These are phyloP conservation scores for Rhizophagus clarus DNA, from an alignment of 192 early-diverging fungal species.

Conservation along the genomic window DNA sequence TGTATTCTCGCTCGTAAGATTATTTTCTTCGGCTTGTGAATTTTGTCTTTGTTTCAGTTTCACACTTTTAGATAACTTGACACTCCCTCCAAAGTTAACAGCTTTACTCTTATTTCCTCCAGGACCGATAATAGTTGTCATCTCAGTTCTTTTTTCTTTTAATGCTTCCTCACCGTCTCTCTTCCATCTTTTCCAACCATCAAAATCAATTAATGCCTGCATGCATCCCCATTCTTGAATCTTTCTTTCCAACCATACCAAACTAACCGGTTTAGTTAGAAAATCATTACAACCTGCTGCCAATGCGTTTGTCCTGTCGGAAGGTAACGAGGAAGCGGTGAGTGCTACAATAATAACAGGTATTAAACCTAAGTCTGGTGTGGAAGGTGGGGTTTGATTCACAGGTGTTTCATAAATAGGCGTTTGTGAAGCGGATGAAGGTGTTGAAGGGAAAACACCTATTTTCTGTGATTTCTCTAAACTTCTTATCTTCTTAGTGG, in stretches of 20 bases:
- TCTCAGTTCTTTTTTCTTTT: conserved; percentile 26
- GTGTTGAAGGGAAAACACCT: conserved; percentile 54
- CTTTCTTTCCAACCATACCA: conserved; percentile 83
- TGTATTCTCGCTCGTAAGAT: neutral
- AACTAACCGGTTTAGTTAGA: conserved; percentile 82
- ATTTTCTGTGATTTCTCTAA: conserved; percentile 60
- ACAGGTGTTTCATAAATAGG: neutral
- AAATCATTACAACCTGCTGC: conserved; percentile 91
- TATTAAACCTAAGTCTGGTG: conserved; percentile 49
- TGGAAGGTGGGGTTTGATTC: neutral
- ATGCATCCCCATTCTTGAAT: conserved; percentile 93
- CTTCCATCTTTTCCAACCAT: conserved; percentile 66
- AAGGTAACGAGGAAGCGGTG: conserved; percentile 74
- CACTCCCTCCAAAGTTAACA: neutral
- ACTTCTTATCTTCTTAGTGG: conserved; percentile 62
- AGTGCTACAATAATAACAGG: conserved; percentile 89
- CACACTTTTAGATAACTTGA: neutral
- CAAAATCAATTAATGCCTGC: conserved; percentile 89
- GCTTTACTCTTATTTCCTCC: neutral
- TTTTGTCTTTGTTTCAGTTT: neutral
- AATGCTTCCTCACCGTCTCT: conserved; percentile 29
- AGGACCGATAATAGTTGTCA: neutral
- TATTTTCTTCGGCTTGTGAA: too few species aligned
- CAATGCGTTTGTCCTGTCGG: conserved; percentile 72
- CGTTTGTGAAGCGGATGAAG: conserved; percentile 25